These are phyloP conservation scores for Scleroderma citrinum DNA, from an alignment of 768 basidiomycete genomes.

Conservation along the genomic window DNA sequence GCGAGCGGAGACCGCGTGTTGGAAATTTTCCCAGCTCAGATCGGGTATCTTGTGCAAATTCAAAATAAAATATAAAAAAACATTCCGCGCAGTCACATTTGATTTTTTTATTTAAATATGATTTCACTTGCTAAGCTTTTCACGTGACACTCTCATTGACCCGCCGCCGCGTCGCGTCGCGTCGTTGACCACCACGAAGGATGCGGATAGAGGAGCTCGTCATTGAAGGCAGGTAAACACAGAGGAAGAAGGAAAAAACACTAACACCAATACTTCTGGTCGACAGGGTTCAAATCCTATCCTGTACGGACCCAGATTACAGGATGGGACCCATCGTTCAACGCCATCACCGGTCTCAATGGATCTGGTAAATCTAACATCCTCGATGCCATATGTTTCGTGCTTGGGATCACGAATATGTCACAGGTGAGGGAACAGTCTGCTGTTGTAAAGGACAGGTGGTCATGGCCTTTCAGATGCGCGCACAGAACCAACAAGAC, in stretches of 20 bases:
- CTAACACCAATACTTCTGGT: conserved; percentile 1
- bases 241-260: background rate
- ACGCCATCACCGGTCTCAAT: conserved; percentile 95
- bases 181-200: conserved; percentile 17
- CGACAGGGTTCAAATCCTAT: conserved; percentile 92
- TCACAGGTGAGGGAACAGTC: conserved; percentile 50
- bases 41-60: too few species aligned
- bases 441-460: background rate
- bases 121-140: background rate
- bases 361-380: conserved; percentile 99
- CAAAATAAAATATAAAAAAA: too few species aligned
- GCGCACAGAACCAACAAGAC: conserved; percentile 92
- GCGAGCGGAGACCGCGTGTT: background rate
- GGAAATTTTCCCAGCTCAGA: too few species aligned
- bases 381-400: conserved; percentile 98
- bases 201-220: conserved; percentile 97
- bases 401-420: conserved; percentile 96
- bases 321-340: conserved; percentile 97
- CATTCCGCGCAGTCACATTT: too few species aligned
- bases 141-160: too few species aligned
- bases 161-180: conserved; percentile 30
- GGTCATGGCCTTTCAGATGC: conserved; percentile 53
- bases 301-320: conserved; percentile 93
- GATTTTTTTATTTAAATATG: too few species aligned
- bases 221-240: conserved; percentile 62